Evolutionary conservation across 805 yeast species (phyloP).

Genomic region (Ogataea ramenticola): DNA sequence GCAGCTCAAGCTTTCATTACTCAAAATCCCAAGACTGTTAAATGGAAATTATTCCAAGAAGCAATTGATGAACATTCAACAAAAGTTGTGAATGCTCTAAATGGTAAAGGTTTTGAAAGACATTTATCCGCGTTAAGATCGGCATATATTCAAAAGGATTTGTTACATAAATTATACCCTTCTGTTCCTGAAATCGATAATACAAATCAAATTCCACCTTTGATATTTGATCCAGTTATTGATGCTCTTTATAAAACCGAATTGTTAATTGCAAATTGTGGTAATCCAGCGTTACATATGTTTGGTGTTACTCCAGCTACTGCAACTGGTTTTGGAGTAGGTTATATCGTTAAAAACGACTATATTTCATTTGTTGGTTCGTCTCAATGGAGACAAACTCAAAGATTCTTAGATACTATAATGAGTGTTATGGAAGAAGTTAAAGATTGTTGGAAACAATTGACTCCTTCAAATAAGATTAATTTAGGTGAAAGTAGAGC

Average conservation of each 20-base stretch:
- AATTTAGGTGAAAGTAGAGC: conserved; percentile 12
- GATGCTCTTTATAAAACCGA: conserved; percentile 30
- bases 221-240: conserved; percentile 35
- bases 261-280: conserved; percentile 44
- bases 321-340: conserved; percentile 53
- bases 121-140: conserved; percentile 61
- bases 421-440: conserved; percentile 43
- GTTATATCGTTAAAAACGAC: conserved; percentile 47
- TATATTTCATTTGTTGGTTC: conserved; percentile 43
- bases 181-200: conserved; percentile 27
- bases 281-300: conserved; percentile 49
- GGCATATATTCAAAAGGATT: conserved; percentile 41
- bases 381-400: conserved; percentile 55
- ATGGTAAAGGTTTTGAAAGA: conserved; percentile 65
- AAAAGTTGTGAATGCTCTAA: conserved; percentile 43
- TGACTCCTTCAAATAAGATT: conserved; percentile 1
- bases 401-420: conserved; percentile 45
- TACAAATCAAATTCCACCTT: conserved; percentile 28
- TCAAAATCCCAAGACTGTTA: conserved; percentile 34
- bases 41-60: conserved; percentile 43
- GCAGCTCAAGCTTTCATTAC: conserved; percentile 62
- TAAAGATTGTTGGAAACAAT: conserved; percentile 26
- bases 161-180: conserved; percentile 38
- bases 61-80: conserved; percentile 46
- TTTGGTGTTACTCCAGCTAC: conserved; percentile 58